phyloP scores from a whole-genome alignment of 352 stramenopile species.

The Thalassiosira sp. region DNA sequence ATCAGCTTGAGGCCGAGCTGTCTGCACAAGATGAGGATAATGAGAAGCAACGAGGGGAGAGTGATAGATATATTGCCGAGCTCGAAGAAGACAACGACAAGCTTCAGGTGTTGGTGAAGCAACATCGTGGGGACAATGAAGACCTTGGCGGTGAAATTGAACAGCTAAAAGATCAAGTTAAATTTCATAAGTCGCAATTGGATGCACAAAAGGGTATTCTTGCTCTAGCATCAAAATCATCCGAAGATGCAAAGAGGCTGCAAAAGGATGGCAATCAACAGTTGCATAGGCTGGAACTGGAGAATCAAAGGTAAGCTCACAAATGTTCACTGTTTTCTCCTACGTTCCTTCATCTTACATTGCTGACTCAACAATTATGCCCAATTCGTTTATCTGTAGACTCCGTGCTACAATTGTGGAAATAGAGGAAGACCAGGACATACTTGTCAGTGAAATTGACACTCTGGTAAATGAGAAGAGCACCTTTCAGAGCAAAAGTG shows the following conservation, averaged over 20 bases:
- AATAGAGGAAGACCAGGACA: slow-evolving; percentile 62
- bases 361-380: neutral
- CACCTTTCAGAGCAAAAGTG: slow-evolving; percentile 50
- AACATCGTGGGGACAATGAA: slow-evolving; percentile 44
- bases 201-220: slow-evolving; percentile 48
- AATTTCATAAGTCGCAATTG: slow-evolving; percentile 40
- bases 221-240: slow-evolving; percentile 33
- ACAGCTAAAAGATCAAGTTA: slow-evolving; percentile 41
- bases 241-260: slow-evolving; percentile 41
- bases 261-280: slow-evolving; percentile 41
- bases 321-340: neutral
- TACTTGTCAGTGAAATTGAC: slow-evolving; percentile 68
- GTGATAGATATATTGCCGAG: slow-evolving; percentile 22
- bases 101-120: slow-evolving; percentile 33
- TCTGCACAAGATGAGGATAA: slow-evolving; percentile 23
- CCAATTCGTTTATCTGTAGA: neutral
- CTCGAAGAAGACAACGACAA: slow-evolving; percentile 36
- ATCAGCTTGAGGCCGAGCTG: slow-evolving; percentile 38
- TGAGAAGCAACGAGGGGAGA: slow-evolving; percentile 37
- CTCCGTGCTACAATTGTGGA: slow-evolving; percentile 49
- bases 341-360: slow-evolving; percentile 5
- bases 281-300: slow-evolving; percentile 49
- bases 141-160: slow-evolving; percentile 30
- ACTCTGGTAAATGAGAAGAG: slow-evolving; percentile 61
- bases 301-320: slow-evolving; percentile 44